Evolutionary conservation across 208 protist species (phyloP).

Genomic region (Acanthamoeba triangularis): DNA sequence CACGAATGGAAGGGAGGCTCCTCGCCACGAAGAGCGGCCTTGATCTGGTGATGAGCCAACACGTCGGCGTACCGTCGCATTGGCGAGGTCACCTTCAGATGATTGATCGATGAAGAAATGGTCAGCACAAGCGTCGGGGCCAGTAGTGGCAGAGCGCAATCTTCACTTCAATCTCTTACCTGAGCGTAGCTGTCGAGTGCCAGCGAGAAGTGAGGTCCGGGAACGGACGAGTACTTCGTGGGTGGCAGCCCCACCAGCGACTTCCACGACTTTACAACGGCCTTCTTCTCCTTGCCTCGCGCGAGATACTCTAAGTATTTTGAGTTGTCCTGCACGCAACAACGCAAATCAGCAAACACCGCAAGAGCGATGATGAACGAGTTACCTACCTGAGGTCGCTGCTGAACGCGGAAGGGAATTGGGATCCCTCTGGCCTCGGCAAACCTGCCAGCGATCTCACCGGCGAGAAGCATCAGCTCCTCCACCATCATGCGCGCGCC

Average conservation of each 20-base stretch:
- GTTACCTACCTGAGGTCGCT: background rate
- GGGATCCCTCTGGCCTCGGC: background rate
- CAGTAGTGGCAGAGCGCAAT: background rate
- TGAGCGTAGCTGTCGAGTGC: conserved; percentile 41
- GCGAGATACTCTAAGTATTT: conserved; percentile 18
- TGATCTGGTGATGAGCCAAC: conserved; percentile 66
- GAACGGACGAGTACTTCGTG: background rate
- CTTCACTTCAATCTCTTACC: background rate
- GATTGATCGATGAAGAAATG: background rate
- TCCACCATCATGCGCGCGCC: conserved; percentile 66
- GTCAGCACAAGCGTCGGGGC: background rate
- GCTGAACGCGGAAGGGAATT: conserved; percentile 37
- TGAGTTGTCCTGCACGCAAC: background rate
- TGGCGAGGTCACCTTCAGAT: conserved; percentile 24
- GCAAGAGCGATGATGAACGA: too few species aligned
- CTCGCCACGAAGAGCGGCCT: conserved; percentile 17
- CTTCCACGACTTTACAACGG: conserved; percentile 57
- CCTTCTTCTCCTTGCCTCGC: conserved; percentile 13
- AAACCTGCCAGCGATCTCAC: conserved; percentile 51
- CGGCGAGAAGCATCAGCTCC: conserved; percentile 67
- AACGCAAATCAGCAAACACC: background rate
- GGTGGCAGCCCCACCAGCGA: background rate
- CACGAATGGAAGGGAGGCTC: conserved; percentile 20
- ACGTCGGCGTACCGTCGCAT: conserved; percentile 65
- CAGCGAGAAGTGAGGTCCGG: conserved; percentile 36